Percentiles rank a stretch among this genome's conserved stretches.
phyloP scores from a whole-genome alignment of 2,329 filamentous ascomycete genomes.

The Beauveria sp. region DNA sequence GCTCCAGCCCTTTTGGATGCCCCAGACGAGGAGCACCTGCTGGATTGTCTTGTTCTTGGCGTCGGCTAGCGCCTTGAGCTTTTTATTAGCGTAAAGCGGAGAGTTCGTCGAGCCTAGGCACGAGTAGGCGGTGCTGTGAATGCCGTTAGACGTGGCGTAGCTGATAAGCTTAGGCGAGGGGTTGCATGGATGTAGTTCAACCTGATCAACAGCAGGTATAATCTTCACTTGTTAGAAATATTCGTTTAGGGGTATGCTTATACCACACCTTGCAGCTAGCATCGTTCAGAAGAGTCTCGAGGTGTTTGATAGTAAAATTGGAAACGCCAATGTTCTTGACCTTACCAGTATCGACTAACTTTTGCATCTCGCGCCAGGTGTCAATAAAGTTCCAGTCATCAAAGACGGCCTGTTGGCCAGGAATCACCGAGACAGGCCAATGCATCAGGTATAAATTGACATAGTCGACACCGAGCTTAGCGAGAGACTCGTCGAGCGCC shows the following conservation, averaged over 20 bases:
- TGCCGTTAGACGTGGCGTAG: constrained; percentile 65
- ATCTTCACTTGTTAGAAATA: constrained; percentile 26
- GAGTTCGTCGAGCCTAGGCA: constrained; percentile 66
- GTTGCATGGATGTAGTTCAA: constrained; percentile 75
- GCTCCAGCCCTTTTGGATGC: constrained; percentile 69
- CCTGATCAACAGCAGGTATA: constrained; percentile 69
- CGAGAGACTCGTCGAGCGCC: constrained; percentile 52
- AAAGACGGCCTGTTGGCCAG: constrained; percentile 59
- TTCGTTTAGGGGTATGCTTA: neutral
- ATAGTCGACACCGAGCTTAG: constrained; percentile 57
- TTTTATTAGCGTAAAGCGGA: constrained; percentile 59
- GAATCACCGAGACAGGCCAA: constrained; percentile 62
- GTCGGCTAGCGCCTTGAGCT: constrained; percentile 54
- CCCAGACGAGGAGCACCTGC: constrained; percentile 75
- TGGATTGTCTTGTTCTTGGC: constrained; percentile 61
- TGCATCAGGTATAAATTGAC: constrained; percentile 67
- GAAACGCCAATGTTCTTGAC: constrained; percentile 74
- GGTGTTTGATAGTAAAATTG: constrained; percentile 72
- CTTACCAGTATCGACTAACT: constrained; percentile 58
- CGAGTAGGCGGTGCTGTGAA: constrained; percentile 68
- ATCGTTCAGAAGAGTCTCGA: constrained; percentile 65
- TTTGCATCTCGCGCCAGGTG: constrained; percentile 66
- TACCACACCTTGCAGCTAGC: constrained; percentile 48
- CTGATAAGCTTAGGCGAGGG: constrained; percentile 71
- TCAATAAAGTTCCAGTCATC: constrained; percentile 77